Percentiles rank a stretch among this genome's conserved stretches.
Evolutionary conservation across 2,329 filamentous ascomycete species (phyloP).

Genomic region (Venturia asperata): DNA sequence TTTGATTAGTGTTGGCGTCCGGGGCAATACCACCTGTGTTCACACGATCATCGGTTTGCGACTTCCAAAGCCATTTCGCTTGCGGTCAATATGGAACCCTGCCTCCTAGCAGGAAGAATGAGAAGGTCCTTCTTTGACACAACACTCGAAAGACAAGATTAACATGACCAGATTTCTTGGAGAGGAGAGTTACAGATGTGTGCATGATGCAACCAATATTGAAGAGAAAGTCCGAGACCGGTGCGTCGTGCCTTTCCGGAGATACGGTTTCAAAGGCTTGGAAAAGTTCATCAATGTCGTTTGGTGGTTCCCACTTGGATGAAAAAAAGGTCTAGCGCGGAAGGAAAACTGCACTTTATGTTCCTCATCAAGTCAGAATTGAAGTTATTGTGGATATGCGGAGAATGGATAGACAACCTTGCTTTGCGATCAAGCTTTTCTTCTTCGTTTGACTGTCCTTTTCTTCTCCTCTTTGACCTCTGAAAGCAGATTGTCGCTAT

Average conservation of each 20-base stretch:
- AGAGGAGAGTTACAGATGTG: too few species aligned
- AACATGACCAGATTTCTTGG: too few species aligned
- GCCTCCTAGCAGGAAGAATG: too few species aligned
- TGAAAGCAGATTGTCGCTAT: conserved; percentile 33
- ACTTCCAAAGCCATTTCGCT: too few species aligned
- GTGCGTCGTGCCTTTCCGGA: not conserved
- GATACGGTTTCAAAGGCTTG: not conserved
- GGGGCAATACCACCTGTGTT: too few species aligned
- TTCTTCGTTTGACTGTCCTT: conserved; percentile 32
- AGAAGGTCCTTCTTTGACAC: too few species aligned
- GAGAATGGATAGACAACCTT: not conserved
- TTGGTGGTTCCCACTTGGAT: not conserved
- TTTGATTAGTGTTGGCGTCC: too few species aligned
- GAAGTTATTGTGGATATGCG: not conserved
- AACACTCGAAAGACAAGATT: too few species aligned
- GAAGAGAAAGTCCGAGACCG: not conserved
- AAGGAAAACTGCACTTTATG: not conserved
- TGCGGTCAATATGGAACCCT: too few species aligned
- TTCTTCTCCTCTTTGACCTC: conserved; percentile 34
- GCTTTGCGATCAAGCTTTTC: conserved; percentile 19
- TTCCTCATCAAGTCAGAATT: too few species aligned
- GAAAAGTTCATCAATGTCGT: not conserved
- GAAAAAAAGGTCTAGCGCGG: not conserved
- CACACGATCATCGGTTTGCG: too few species aligned
- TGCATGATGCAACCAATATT: too few species aligned